Conservation (phyloP, 225 moss, liverwort and hornwort genomes). For the Bryum argenteum region DNA sequence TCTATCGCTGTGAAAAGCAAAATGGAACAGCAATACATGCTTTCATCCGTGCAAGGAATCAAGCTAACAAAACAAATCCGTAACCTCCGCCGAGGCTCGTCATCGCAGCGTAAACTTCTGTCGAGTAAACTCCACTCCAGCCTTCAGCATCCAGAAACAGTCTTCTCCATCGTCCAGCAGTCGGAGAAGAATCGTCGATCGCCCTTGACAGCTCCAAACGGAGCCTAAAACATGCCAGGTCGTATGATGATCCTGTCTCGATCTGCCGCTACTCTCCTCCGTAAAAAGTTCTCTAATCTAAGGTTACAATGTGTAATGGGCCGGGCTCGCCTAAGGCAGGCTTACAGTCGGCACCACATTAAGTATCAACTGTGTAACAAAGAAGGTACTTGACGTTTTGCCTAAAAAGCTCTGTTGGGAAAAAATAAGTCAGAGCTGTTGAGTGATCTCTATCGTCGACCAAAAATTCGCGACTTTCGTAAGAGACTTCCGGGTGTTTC, state of each 20-base stretch:
- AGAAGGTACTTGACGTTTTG: slow-evolving; percentile 29
- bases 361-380: slow-evolving; percentile 33
- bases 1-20: background rate
- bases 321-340: slow-evolving; percentile 26
- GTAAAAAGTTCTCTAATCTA: slow-evolving; percentile 12
- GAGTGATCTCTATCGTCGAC: slow-evolving; percentile 42
- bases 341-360: slow-evolving; percentile 32
- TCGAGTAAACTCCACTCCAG: slow-evolving; percentile 34
- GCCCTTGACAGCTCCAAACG: slow-evolving; percentile 39
- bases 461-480: slow-evolving; percentile 44
- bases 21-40: background rate
- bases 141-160: slow-evolving; percentile 35
- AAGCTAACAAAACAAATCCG: slow-evolving; percentile 31
- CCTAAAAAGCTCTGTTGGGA: slow-evolving; percentile 20
- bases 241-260: slow-evolving; percentile 15
- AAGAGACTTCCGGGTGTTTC: slow-evolving; percentile 28
- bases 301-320: background rate
- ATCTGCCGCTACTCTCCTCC: slow-evolving; percentile 8
- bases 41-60: slow-evolving; percentile 46
- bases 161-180: slow-evolving; percentile 6
- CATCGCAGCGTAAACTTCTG: slow-evolving; percentile 33
- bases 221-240: slow-evolving; percentile 50
- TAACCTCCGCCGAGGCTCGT: slow-evolving; percentile 35
- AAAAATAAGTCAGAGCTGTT: slow-evolving; percentile 28
- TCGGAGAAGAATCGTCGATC: slow-evolving; percentile 24